These are phyloP conservation scores for Neurospora cerealis DNA, from an alignment of 495 filamentous ascomycete species.

Conservation along the genomic window DNA sequence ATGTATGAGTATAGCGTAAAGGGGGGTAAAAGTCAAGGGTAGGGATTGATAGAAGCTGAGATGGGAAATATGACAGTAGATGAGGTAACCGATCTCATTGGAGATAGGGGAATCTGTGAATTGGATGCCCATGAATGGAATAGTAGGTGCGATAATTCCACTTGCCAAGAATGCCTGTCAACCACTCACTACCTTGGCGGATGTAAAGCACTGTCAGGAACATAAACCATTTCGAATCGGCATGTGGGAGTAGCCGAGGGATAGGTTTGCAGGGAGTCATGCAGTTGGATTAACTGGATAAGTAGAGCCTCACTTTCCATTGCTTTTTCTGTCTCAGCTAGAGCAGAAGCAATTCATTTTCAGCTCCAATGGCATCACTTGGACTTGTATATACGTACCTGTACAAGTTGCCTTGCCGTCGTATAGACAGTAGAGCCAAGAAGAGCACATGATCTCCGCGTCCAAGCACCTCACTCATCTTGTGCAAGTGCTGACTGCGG, in stretches of 20 bases:
- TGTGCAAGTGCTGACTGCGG: not conserved
- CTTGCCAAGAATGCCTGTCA: not conserved
- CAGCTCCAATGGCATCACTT: not conserved
- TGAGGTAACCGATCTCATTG: not conserved
- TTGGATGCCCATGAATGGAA: not conserved
- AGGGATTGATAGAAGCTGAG: not conserved
- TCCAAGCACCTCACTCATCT: not conserved
- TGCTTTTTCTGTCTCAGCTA: not conserved
- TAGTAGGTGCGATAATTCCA: not conserved
- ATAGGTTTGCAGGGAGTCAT: not conserved
- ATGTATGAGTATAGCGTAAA: not conserved
- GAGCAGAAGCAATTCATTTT: not conserved
- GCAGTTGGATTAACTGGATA: not conserved
- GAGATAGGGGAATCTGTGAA: not conserved
- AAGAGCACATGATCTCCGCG: not conserved
- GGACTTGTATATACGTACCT: not conserved
- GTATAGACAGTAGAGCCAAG: not conserved
- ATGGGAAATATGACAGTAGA: not conserved
- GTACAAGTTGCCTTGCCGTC: not conserved
- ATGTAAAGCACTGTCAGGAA: not conserved
- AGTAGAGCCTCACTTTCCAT: not conserved
- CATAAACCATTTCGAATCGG: not conserved
- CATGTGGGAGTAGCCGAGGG: not conserved
- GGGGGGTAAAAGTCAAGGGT: not conserved
- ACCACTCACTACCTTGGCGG: not conserved